A percentile compares a stretch with the other conserved stretches of the same genome.
These are phyloP conservation scores for Grosmannia serpens DNA, from an alignment of 2,329 filamentous ascomycete species.

Conservation along the genomic window DNA sequence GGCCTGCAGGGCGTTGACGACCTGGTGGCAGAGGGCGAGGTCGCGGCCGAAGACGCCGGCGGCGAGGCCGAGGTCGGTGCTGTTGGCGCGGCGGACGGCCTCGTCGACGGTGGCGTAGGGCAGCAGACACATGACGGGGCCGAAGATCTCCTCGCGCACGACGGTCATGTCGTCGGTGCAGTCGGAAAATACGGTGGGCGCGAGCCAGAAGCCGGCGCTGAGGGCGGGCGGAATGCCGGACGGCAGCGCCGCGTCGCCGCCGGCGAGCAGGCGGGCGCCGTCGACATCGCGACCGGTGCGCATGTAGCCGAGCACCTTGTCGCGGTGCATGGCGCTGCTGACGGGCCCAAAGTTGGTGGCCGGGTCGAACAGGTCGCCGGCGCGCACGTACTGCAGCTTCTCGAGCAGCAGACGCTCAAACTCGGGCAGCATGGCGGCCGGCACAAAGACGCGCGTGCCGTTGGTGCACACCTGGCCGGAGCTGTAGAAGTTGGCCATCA, in stretches of 20 bases:
- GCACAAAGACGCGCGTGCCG: conserved; percentile 79
- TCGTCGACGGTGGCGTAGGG: conserved; percentile 61
- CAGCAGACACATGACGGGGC: conserved; percentile 74
- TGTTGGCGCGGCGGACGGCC: conserved; percentile 61
- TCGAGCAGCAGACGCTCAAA: conserved; percentile 37
- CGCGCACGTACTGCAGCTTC: conserved; percentile 58
- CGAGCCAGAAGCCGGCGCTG: conserved; percentile 66
- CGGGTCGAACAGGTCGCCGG: conserved; percentile 60
- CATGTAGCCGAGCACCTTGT: conserved; percentile 73
- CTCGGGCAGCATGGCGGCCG: conserved; percentile 45
- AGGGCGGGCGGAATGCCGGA: conserved; percentile 34
- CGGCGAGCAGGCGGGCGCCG: conserved; percentile 60
- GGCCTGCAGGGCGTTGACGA: conserved; percentile 61
- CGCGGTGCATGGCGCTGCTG: conserved; percentile 60
- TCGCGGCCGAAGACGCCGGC: conserved; percentile 75
- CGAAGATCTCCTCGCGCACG: conserved; percentile 75
- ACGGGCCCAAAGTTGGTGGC: conserved; percentile 76
- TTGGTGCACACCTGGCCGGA: conserved; percentile 90
- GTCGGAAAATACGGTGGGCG: conserved; percentile 75
- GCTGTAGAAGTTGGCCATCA: conserved; percentile 92
- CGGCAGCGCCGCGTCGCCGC: conserved; percentile 42
- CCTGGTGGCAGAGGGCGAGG: conserved; percentile 59
- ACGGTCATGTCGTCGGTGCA: conserved; percentile 77
- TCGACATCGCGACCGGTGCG: conserved; percentile 62
- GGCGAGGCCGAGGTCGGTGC: conserved; percentile 66